phyloP scores from a whole-genome alignment of 1,284 basidiomycete genomes.

The Trichosporon sp. region DNA sequence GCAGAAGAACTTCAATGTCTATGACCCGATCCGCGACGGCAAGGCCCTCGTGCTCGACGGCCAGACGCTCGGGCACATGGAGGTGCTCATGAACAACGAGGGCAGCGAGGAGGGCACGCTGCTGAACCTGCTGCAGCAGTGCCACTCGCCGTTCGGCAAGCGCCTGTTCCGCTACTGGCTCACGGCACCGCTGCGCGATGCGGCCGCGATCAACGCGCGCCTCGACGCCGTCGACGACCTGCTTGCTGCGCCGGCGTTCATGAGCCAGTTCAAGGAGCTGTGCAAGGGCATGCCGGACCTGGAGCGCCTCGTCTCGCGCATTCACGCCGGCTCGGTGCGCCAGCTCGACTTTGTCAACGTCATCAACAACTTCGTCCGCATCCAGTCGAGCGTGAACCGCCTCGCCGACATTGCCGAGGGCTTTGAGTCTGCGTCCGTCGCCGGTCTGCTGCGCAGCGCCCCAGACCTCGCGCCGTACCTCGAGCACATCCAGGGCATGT shows the following conservation, averaged over 20 bases:
- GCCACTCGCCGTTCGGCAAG: constrained; percentile 73
- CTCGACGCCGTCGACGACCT: constrained; percentile 89
- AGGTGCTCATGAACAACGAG: constrained; percentile 87
- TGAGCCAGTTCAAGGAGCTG: constrained; percentile 65
- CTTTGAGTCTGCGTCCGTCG: constrained; percentile 71
- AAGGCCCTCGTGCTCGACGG: constrained; percentile 82
- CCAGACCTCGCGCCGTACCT: constrained; percentile 65
- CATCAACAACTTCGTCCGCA: constrained; percentile 70
- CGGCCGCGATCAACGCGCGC: constrained; percentile 75
- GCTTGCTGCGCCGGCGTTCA: constrained; percentile 69
- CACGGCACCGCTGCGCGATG: constrained; percentile 76
- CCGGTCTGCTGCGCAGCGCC: constrained; percentile 68
- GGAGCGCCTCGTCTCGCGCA: constrained; percentile 85
- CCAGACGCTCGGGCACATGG: constrained; percentile 87
- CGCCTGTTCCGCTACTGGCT: constrained; percentile 62
- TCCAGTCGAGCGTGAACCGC: constrained; percentile 63
- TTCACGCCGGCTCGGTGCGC: constrained; percentile 84
- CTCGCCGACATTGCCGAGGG: constrained; percentile 63
- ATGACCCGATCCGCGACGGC: constrained; percentile 86
- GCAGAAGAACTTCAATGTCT: constrained; percentile 93
- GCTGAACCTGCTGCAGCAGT: constrained; percentile 73
- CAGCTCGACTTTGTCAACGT: constrained; percentile 81
- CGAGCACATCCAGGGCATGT: constrained; percentile 69
- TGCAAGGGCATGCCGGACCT: constrained; percentile 83
- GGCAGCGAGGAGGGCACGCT: constrained; percentile 84